Percentiles rank a stretch among this genome's conserved stretches.
Evolutionary conservation across 1,139 yeast species (phyloP).

Genomic region (Ogataea hybrid): DNA sequence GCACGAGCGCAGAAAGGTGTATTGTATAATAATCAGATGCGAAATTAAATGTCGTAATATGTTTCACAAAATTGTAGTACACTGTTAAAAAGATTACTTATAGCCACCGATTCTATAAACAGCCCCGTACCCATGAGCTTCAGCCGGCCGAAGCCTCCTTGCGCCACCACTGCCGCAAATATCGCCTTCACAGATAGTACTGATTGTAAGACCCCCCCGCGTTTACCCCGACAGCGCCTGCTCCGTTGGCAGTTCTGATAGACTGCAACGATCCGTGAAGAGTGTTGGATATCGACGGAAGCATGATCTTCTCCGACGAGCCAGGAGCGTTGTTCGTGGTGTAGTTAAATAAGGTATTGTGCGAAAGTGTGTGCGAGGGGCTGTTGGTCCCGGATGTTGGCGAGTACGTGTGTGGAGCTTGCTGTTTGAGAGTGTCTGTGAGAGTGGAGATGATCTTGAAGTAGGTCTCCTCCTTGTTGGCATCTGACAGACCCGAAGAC

Average conservation of each 20-base stretch:
- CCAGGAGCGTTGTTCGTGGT: slow-evolving; percentile 12
- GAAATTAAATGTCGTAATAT: no score
- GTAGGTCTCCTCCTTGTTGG: slow-evolving; percentile 25
- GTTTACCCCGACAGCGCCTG: slow-evolving; percentile 23
- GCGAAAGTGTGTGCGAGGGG: slow-evolving; percentile 13
- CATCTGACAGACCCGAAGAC: slow-evolving; percentile 17
- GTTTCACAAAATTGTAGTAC: not conserved
- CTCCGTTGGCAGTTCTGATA: slow-evolving; percentile 11
- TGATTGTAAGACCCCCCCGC: slow-evolving; percentile 29
- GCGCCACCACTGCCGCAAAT: no score
- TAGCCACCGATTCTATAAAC: not conserved
- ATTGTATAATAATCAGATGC: not conserved
- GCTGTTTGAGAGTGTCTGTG: slow-evolving; percentile 15
- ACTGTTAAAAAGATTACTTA: not conserved
- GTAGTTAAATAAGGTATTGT: slow-evolving; percentile 12
- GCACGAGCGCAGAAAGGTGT: not conserved
- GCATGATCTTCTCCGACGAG: slow-evolving; percentile 18
- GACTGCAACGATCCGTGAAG: slow-evolving; percentile 22
- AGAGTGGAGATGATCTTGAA: slow-evolving; percentile 20
- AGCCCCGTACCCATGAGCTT: not conserved
- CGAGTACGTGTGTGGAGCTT: slow-evolving; percentile 12
- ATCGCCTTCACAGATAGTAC: slow-evolving; percentile 12
- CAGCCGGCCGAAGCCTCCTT: not conserved
- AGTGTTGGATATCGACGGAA: slow-evolving; percentile 23
- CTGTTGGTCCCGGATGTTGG: slow-evolving; percentile 20